Conservation (phyloP, 768 basidiomycete species). For the Jaapia argillacea region DNA sequence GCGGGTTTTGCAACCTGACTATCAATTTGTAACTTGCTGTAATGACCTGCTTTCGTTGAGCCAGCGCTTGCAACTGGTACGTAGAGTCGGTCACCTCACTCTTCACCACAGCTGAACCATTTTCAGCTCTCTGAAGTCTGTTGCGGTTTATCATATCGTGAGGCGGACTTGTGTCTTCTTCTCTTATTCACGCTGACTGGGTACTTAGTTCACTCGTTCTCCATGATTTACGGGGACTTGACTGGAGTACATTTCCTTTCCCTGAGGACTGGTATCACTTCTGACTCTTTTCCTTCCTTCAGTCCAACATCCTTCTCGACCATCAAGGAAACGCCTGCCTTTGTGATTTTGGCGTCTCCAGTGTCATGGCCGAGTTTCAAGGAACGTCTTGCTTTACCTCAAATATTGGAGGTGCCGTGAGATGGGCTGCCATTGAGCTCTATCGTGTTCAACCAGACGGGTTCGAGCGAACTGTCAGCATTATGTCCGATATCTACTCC, state of each 20-base stretch:
- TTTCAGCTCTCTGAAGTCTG: background rate
- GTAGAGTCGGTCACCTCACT: background rate
- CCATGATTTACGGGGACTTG: constrained; percentile 34
- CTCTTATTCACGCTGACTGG: background rate
- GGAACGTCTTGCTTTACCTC: constrained; percentile 15
- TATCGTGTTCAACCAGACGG: constrained; percentile 23
- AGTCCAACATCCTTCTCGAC: constrained; percentile 28
- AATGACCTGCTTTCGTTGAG: constrained; percentile 8
- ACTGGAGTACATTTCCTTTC: constrained; percentile 24
- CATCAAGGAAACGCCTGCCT: constrained; percentile 19
- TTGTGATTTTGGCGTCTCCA: constrained; percentile 27
- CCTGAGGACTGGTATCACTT: background rate
- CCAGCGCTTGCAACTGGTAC: constrained; percentile 12
- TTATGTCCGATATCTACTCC: constrained; percentile 33
- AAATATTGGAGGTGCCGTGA: constrained; percentile 32
- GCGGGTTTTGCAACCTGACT: too few species aligned
- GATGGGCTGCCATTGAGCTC: constrained; percentile 36
- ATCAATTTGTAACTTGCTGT: too few species aligned
- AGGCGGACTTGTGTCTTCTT: background rate
- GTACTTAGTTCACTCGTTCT: background rate
- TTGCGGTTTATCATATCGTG: background rate
- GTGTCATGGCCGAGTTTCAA: constrained; percentile 16
- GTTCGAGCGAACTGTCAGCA: constrained; percentile 13
- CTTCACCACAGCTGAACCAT: background rate
- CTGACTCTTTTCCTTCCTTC: constrained; percentile 1